These are phyloP conservation scores for Fomitopsis betulina DNA, from an alignment of 1,284 basidiomycete genomes.

Conservation along the genomic window DNA sequence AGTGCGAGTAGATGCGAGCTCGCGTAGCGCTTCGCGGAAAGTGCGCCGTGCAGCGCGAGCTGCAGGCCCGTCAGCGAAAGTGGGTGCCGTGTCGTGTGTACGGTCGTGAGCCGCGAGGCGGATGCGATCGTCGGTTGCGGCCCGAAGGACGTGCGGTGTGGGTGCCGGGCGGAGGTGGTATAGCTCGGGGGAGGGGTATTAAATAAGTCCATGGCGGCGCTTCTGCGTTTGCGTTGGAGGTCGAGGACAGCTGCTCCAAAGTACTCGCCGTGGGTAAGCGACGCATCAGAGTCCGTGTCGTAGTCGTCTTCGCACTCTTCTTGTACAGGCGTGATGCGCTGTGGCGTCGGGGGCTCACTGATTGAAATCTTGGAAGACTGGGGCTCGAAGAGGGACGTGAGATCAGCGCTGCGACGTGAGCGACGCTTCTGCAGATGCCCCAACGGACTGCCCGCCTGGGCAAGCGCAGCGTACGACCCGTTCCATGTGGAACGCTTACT, in stretches of 20 bases:
- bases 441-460: constrained; percentile 37
- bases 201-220: constrained; percentile 46
- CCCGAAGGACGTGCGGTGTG: constrained; percentile 8
- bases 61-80: constrained; percentile 60
- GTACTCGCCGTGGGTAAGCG: constrained; percentile 19
- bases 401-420: constrained; percentile 51
- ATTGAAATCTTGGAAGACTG: constrained; percentile 19
- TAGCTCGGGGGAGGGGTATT: constrained; percentile 26
- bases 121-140: constrained; percentile 20
- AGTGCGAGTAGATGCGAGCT: constrained; percentile 74
- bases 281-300: constrained; percentile 1
- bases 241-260: constrained; percentile 62
- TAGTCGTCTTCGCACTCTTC: constrained; percentile 32
- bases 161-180: constrained; percentile 5
- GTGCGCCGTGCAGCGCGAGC: constrained; percentile 53
- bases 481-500: constrained; percentile 73
- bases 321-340: constrained; percentile 22
- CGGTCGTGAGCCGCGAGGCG: constrained; percentile 46
- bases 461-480: constrained; percentile 52
- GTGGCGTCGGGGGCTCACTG: constrained; percentile 50
- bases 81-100: constrained; percentile 57
- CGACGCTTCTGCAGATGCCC: constrained; percentile 37
- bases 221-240: constrained; percentile 48
- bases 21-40: constrained; percentile 68
- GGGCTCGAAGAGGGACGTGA: constrained; percentile 40